phyloP scores from a whole-genome alignment of 2,329 filamentous ascomycete genomes.

The Fusarium drepaniforme region DNA sequence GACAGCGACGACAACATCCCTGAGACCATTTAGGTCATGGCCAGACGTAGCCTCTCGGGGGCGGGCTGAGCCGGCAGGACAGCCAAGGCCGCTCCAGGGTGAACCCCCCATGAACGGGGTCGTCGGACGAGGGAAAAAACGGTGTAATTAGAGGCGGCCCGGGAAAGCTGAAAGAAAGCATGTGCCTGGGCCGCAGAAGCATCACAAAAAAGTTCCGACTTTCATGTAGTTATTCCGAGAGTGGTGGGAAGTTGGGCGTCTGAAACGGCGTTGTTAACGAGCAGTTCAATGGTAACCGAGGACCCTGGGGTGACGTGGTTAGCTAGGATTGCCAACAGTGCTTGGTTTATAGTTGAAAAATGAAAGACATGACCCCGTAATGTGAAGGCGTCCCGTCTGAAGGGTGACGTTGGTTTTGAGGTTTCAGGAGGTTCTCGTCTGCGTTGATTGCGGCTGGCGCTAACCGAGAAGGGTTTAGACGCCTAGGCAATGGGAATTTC shows the following conservation, averaged over 20 bases:
- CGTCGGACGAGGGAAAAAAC: conserved; percentile 40
- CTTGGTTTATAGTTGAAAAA: conserved; percentile 3
- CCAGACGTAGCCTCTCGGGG: conserved; percentile 28
- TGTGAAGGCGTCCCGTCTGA: background rate
- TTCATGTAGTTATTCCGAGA: conserved; percentile 45
- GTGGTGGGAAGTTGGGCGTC: conserved; percentile 43
- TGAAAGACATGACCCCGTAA: background rate
- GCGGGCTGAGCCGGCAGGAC: conserved; percentile 33
- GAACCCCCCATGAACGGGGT: conserved; percentile 24
- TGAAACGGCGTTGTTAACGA: conserved; percentile 45
- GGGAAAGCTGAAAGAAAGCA: conserved; percentile 37
- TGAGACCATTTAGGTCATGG: conserved; percentile 52
- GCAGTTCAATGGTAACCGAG: conserved; percentile 35
- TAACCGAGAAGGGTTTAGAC: conserved; percentile 42
- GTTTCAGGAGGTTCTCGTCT: conserved; percentile 3
- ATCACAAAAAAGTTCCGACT: conserved; percentile 46
- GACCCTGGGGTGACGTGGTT: background rate
- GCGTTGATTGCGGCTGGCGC: background rate
- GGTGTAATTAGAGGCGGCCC: conserved; percentile 43
- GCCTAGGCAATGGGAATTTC: conserved; percentile 14
- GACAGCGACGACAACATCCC: conserved; percentile 88
- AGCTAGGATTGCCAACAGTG: background rate
- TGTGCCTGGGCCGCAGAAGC: conserved; percentile 39
- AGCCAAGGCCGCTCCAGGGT: conserved; percentile 28
- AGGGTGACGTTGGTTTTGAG: background rate